Conservation (phyloP, 495 filamentous ascomycete species). For the Podospora didyma region DNA sequence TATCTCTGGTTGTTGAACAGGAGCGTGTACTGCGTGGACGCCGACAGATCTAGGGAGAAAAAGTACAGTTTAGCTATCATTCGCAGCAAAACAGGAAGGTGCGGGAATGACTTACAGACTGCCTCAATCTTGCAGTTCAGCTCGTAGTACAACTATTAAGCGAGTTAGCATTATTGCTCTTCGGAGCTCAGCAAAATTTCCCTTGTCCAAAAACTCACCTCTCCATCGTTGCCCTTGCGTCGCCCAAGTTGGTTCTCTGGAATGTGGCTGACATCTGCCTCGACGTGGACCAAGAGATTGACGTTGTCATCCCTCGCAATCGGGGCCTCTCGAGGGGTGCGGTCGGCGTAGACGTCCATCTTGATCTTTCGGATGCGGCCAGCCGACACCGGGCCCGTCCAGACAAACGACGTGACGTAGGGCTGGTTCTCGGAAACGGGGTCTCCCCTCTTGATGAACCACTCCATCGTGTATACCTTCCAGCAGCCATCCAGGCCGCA, state of each 20-base stretch:
- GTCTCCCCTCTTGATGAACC: conserved; percentile 30
- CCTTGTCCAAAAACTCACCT: not conserved
- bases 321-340: conserved; percentile 16
- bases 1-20: conserved; percentile 29
- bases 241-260: conserved; percentile 20
- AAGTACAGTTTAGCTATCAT: too few relatives aligned
- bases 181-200: too few relatives aligned
- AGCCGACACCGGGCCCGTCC: conserved; percentile 16
- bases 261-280: conserved; percentile 29
- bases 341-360: conserved; percentile 25
- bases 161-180: not conserved
- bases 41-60: conserved; percentile 22
- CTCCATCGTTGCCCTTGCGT: conserved; percentile 22
- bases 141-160: conserved; percentile 22
- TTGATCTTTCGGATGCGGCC: conserved; percentile 21
- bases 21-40: conserved; percentile 31
- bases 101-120: conserved; percentile 17
- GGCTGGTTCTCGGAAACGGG: conserved; percentile 29
- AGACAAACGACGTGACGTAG: conserved; percentile 17
- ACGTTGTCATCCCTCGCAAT: conserved; percentile 24
- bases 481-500: conserved; percentile 20
- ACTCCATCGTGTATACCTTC: conserved; percentile 27
- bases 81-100: not conserved
- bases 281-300: conserved; percentile 19
- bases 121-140: conserved; percentile 27